phyloP scores from a whole-genome alignment of 2,329 filamentous ascomycete species.

The Pseudogymnoascus sp. region DNA sequence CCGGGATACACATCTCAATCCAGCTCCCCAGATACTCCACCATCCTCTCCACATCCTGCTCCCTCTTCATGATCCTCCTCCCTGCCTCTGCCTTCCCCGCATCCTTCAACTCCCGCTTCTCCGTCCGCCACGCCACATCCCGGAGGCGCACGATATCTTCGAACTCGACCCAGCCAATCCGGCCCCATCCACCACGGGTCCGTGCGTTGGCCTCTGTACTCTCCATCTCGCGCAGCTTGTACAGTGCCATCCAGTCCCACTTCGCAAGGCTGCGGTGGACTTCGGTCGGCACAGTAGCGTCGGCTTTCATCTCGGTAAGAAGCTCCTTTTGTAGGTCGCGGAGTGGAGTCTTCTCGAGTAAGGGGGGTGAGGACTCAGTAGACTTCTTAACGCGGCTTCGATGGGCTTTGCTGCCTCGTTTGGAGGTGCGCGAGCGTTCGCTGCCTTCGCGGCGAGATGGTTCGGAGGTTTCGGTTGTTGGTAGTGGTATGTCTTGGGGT shows the following conservation, averaged over 20 bases:
- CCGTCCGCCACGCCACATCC: constrained; percentile 9
- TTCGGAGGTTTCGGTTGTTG: constrained; percentile 10
- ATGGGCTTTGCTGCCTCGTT: neutral
- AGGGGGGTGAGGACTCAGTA: constrained; percentile 13
- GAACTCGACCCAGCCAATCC: constrained; percentile 5
- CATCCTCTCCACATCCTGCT: constrained; percentile 43
- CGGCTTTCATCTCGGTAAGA: constrained; percentile 3
- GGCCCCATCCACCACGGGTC: neutral
- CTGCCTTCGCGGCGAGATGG: constrained; percentile 18
- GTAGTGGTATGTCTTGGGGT: constrained; percentile 13
- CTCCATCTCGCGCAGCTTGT: constrained; percentile 1
- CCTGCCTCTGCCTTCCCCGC: constrained; percentile 60
- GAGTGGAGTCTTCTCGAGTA: neutral
- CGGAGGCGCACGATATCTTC: neutral
- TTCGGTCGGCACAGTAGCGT: neutral
- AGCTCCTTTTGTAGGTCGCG: neutral
- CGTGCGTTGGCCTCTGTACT: neutral
- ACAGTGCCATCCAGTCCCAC: neutral
- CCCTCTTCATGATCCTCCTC: constrained; percentile 32
- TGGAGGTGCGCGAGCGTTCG: constrained; percentile 14
- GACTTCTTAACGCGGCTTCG: constrained; percentile 12
- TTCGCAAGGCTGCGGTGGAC: neutral
- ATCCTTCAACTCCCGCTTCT: constrained; percentile 41
- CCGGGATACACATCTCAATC: constrained; percentile 72
- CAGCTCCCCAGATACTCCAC: constrained; percentile 80